phyloP scores from a whole-genome alignment of 202 grass and related monocot species.

The Sporobolus alterniflorus region DNA sequence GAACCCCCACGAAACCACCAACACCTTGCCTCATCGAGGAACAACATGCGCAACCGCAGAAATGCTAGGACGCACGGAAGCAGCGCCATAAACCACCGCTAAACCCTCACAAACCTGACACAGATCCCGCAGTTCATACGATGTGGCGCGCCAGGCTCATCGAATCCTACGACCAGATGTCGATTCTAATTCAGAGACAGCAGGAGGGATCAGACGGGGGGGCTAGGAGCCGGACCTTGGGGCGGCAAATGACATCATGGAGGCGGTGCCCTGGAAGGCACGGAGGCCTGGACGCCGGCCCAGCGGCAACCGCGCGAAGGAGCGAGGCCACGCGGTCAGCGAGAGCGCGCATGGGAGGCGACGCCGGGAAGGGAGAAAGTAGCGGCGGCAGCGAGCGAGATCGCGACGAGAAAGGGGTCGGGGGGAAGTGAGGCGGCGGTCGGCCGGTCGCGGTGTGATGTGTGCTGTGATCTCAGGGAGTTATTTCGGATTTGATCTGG shows the following conservation, averaged over 20 bases:
- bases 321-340: neutral
- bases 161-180: neutral
- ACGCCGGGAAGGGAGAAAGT: too few relatives aligned
- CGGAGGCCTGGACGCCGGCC: neutral
- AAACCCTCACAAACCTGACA: neutral
- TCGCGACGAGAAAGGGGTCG: neutral
- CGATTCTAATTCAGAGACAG: neutral
- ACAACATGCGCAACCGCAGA: neutral
- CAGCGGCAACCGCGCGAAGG: neutral
- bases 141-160: neutral
- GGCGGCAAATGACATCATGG: neutral
- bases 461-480: too few relatives aligned
- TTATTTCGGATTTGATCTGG: too few relatives aligned
- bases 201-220: neutral
- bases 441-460: neutral
- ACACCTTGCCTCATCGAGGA: neutral
- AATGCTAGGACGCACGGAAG: neutral
- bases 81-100: neutral
- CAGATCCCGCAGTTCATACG: neutral
- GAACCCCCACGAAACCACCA: neutral
- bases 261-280: neutral
- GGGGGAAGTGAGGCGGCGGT: neutral
- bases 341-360: neutral
- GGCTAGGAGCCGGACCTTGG: neutral
- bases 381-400: neutral